Base-by-base conservation (phyloP, 352 stramenopile species). In the Phytophthora crassamura region DNA sequence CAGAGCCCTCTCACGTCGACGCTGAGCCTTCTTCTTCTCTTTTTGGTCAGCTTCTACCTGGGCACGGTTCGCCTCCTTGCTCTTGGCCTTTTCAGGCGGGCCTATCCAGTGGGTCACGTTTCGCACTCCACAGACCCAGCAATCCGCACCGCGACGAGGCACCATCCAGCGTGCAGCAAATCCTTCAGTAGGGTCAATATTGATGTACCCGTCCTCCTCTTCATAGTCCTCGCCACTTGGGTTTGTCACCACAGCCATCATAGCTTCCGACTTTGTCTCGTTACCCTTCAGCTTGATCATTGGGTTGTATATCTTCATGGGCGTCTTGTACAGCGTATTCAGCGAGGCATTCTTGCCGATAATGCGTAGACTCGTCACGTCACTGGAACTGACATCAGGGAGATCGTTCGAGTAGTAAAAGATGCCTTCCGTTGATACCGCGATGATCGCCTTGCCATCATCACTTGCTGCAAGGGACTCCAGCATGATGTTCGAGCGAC, bases 121-220 rank as follows among this genome's bases (percentile, higher is more conserved):
- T 47, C 84, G 82, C 4, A 91, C 82, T 35, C 82, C 83, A 53
- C 86, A 94, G 10, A 94, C 86, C 86, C 86, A 94, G 59, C 86
- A 94, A 40, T 83, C 74, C 3, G 68, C 40, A 0, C 78, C 72
- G 32, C 52, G 68, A 57, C 77, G 91, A 16, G 73, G 80, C n/a
- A 86, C 82, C 78, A 90, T 84, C 86, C 80, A 94, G 3, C 84
- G 79, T 7, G 74, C 67, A 1, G 84, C 82, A 71, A 90, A 89
- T 10, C 75, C 65, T 12, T 91, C 78, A 3, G 83, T 91, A 11
- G 68, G 72, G 30, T 94, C 86, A 14, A 94, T 74, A 28, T 91
- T 94, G 34, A 94, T 75, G 54, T 89, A 94, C 3, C 85, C 59
- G 46, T 60, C 47, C 2, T 61, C 69, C 33, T 88, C 70, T 15